A percentile compares a stretch with the other conserved stretches of the same genome.
Evolutionary conservation across 2,329 filamentous ascomycete genomes (phyloP).

Genomic region (Talaromyces sp.): DNA sequence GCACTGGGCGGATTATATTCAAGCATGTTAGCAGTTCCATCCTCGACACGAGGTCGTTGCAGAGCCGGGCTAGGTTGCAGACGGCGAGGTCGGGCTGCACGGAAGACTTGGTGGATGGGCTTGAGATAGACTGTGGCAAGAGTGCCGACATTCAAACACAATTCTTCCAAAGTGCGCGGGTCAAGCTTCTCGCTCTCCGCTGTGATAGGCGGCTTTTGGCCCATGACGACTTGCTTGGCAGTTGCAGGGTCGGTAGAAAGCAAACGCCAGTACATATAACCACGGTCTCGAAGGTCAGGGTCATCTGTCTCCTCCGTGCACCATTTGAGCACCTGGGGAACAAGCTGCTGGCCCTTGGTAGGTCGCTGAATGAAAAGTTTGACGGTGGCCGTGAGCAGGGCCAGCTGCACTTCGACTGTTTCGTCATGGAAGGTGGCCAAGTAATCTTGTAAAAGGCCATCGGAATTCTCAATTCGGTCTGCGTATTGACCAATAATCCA

Average conservation of each 20-base stretch:
- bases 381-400: slow-evolving; percentile 91
- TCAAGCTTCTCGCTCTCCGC: slow-evolving; percentile 95
- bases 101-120: slow-evolving; percentile 95
- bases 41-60: slow-evolving; percentile 65
- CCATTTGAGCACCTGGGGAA: slow-evolving; percentile 96
- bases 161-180: slow-evolving; percentile 87
- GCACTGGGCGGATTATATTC: slow-evolving; percentile 41
- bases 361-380: slow-evolving; percentile 97
- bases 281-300: slow-evolving; percentile 89
- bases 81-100: slow-evolving; percentile 77
- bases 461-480: slow-evolving; percentile 94
- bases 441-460: slow-evolving; percentile 92
- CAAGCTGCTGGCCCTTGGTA: slow-evolving; percentile 88
- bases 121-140: slow-evolving; percentile 97
- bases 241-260: slow-evolving; percentile 87
- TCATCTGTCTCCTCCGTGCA: slow-evolving; percentile 99
- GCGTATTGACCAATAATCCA: slow-evolving; percentile 99
- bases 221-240: slow-evolving; percentile 91
- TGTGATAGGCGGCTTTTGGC: slow-evolving; percentile 93
- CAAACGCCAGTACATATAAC: slow-evolving; percentile 99
- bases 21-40: slow-evolving; percentile 31
- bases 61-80: slow-evolving; percentile 83
- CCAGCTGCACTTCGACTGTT: slow-evolving; percentile 91
- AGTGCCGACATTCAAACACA: slow-evolving; percentile 95
- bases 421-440: slow-evolving; percentile 92